phyloP scores from a whole-genome alignment of 2,329 filamentous ascomycete genomes.

The Pseudogymnoascus sp. region DNA sequence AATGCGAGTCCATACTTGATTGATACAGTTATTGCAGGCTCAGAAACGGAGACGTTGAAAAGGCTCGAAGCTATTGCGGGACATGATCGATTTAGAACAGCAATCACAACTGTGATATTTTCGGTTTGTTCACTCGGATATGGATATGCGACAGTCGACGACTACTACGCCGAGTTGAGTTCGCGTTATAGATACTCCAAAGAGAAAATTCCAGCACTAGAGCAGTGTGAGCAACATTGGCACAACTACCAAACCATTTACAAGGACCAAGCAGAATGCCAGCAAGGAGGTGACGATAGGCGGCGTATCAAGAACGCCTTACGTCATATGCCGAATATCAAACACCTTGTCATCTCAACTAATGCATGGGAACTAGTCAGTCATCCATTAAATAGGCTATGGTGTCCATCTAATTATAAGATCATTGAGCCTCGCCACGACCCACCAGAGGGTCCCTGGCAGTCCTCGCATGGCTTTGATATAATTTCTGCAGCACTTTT shows the following conservation, averaged over 20 bases:
- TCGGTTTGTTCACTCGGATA: conserved; percentile 7
- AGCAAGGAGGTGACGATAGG: conserved; percentile 1
- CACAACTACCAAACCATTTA: background rate
- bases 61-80: conserved; percentile 7
- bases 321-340: conserved; percentile 9
- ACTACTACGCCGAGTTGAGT: conserved; percentile 2
- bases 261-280: conserved; percentile 8
- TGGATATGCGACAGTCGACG: background rate
- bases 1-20: conserved; percentile 7
- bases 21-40: conserved; percentile 7
- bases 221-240: conserved; percentile 9
- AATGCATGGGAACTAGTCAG: background rate
- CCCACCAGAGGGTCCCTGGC: background rate
- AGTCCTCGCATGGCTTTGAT: background rate
- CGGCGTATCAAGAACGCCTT: conserved; percentile 5
- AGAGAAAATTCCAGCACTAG: background rate
- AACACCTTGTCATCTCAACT: background rate
- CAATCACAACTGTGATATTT: conserved; percentile 5
- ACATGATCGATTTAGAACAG: background rate
- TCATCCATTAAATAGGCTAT: conserved; percentile 7
- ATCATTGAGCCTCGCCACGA: conserved; percentile 8
- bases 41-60: conserved; percentile 9
- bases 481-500: background rate
- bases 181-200: background rate
- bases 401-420: conserved; percentile 5